A percentile compares a stretch with the other conserved stretches of the same genome.
These are phyloP conservation scores for Talaromyces sp. DNA, from an alignment of 2,329 filamentous ascomycete genomes.

Conservation along the genomic window DNA sequence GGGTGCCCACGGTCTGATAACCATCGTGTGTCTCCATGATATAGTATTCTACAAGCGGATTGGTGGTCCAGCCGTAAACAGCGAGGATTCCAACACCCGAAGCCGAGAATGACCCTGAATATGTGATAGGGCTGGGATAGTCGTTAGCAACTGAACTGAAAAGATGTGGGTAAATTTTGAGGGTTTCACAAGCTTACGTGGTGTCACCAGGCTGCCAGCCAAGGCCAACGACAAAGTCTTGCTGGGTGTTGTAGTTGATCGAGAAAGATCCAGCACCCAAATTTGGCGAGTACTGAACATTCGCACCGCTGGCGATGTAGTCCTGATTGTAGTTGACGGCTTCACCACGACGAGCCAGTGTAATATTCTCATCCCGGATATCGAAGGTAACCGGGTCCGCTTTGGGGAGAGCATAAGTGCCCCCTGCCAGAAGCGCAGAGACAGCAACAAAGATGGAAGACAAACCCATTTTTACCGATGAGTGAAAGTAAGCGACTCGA, in stretches of 20 bases:
- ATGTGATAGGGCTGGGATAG: constrained; percentile 24
- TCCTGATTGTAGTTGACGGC: constrained; percentile 7
- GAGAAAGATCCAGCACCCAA: constrained; percentile 11
- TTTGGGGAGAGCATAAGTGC: constrained; percentile 2
- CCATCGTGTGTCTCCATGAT: constrained; percentile 36
- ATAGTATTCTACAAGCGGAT: constrained; percentile 38
- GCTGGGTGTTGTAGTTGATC: constrained; percentile 13
- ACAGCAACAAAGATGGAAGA: background rate
- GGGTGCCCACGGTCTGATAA: constrained; percentile 26
- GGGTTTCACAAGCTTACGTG: background rate
- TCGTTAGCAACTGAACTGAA: too few relatives aligned
- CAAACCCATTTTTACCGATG: background rate
- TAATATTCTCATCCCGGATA: background rate
- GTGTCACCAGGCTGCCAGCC: constrained; percentile 12
- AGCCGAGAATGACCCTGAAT: constrained; percentile 26
- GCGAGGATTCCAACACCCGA: constrained; percentile 35
- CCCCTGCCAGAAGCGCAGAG: background rate
- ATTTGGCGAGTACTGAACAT: constrained; percentile 15
- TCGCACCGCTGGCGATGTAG: constrained; percentile 7
- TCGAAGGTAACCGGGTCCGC: constrained; percentile 9
- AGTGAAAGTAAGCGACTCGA: too few relatives aligned
- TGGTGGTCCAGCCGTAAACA: constrained; percentile 43
- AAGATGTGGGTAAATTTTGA: too few relatives aligned
- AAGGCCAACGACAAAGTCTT: constrained; percentile 14
- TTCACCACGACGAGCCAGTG: background rate